Base-by-base conservation (phyloP, 2,329 filamentous ascomycete genomes). In the Chaetomium strumarium region DNA sequence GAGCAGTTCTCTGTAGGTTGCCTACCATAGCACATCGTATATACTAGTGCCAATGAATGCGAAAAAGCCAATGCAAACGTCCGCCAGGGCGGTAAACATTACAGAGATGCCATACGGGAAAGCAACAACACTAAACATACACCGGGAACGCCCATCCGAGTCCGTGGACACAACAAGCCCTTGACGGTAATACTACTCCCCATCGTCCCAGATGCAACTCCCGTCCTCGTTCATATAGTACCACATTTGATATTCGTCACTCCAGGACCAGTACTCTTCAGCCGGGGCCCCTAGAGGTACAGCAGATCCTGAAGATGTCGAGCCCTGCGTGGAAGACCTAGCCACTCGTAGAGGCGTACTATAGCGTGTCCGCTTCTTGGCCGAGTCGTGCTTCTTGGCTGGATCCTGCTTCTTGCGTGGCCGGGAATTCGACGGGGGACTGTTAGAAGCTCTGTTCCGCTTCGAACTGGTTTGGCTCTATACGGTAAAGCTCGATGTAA, bases 131-230 rank as follows among this genome's bases (percentile, higher is more conserved):
- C 8, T 33, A 8, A 38, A 38, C 8, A 5, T 38, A 38, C 36
- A 38, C 36, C 14, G n/a, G 36, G 36, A 38, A 38, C 36, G 36
- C 36, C 36, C 36, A 38, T 38, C 36, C 36, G 14, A 38, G 36
- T 38, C 36, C 10, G 36, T 38, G 36, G 11, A 38, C 14, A 38
- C 36, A 9, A 38, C 10, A 38, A 38, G 36, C 36, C 8, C 36
- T 16, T 38, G n/a, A n/a, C 14, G 8, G 14, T n/a, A 38, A 6
- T 14, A 38, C 66, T 72, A 66, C 41, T 43, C 41, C 41, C 41
- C 5, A 16, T 43, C 41, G 2, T 43, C 41, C 41, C 11, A 43
- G 8, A 37, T 49, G 14, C 31, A 46, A 46, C 36, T 48, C 46
- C 24, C 14, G 33, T 48, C 36, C 46, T 46, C 43, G 43, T 46